Percentiles rank a stretch among this genome's conserved stretches.
Conservation (phyloP, 2,329 filamentous ascomycete species). For the Ascochyta viciae-villosae region DNA sequence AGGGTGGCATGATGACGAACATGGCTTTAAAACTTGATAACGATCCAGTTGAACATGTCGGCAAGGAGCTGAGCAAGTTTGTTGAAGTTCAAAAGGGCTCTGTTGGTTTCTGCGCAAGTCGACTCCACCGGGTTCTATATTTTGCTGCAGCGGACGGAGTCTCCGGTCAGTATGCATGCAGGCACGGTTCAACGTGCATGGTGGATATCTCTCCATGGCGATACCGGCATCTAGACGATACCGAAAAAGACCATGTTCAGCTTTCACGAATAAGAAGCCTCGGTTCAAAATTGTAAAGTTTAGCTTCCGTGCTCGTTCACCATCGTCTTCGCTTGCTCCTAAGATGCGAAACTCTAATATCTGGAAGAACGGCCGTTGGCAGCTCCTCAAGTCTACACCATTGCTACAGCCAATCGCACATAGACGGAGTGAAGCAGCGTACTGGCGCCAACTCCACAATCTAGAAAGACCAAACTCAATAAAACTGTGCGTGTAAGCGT, state of each 20-base stretch:
- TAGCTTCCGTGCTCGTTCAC: conserved; percentile 11
- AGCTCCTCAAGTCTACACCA: neutral
- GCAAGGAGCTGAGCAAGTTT: neutral
- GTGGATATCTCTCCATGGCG: neutral
- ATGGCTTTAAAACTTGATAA: neutral
- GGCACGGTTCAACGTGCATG: neutral
- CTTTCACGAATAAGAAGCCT: neutral
- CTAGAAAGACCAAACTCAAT: conserved; percentile 1
- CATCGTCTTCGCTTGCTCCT: neutral
- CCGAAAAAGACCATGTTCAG: neutral
- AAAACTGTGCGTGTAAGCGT: conserved; percentile 5
- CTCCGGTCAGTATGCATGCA: conserved; percentile 3
- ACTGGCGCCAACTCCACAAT: conserved; percentile 1
- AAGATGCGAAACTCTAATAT: conserved; percentile 6
- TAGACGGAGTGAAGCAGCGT: conserved; percentile 1
- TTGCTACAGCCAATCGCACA: conserved; percentile 3
- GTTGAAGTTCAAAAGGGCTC: neutral
- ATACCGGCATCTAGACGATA: neutral
- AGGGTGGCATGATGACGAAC: neutral
- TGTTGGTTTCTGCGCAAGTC: neutral
- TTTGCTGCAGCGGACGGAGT: neutral
- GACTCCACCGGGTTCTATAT: neutral
- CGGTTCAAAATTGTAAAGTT: conserved; percentile 1
- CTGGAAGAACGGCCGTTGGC: neutral
- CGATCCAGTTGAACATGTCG: neutral